Percentiles rank a stretch among this genome's conserved stretches.
These are phyloP conservation scores for Paecilomyces dactylethromorphus DNA, from an alignment of 2,329 filamentous ascomycete genomes.

Conservation along the genomic window DNA sequence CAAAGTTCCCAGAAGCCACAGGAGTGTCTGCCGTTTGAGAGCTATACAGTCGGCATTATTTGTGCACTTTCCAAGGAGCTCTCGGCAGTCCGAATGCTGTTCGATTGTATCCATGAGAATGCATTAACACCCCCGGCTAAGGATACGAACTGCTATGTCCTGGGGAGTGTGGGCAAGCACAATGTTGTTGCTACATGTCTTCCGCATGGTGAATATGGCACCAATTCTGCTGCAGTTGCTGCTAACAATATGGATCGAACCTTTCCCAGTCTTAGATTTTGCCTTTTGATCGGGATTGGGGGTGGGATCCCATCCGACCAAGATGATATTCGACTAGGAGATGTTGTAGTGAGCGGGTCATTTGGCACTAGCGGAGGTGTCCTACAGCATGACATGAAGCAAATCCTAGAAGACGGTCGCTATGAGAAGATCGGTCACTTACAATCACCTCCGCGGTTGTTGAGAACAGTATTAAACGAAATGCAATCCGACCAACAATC, in stretches of 20 bases:
- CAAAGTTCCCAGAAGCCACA: too few species aligned
- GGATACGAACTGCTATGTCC: slow-evolving; percentile 19
- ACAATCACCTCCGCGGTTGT: too few species aligned
- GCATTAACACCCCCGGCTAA: neutral
- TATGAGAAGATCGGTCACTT: neutral
- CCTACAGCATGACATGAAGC: slow-evolving; percentile 4
- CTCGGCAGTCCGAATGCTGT: slow-evolving; percentile 16
- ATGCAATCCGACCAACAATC: too few species aligned
- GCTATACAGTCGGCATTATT: too few species aligned
- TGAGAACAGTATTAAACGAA: too few species aligned
- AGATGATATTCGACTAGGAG: slow-evolving; percentile 12
- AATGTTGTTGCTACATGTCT: slow-evolving; percentile 18
- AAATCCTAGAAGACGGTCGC: slow-evolving; percentile 7
- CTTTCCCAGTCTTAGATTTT: slow-evolving; percentile 20
- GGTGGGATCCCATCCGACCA: slow-evolving; percentile 10
- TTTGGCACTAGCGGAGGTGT: slow-evolving; percentile 4
- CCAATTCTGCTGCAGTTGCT: slow-evolving; percentile 21
- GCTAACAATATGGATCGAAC: slow-evolving; percentile 19
- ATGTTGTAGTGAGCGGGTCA: slow-evolving; percentile 15
- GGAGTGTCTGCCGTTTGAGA: too few species aligned
- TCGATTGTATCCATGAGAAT: slow-evolving; percentile 13
- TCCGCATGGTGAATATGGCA: slow-evolving; percentile 17
- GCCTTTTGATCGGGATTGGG: slow-evolving; percentile 39
- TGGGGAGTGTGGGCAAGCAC: slow-evolving; percentile 18
- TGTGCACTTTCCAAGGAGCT: too few species aligned